Percentiles rank a stretch among this genome's conserved stretches.
Evolutionary conservation across 148 eudicot species (phyloP).

Genomic region (Rhododendron ferrugineum): DNA sequence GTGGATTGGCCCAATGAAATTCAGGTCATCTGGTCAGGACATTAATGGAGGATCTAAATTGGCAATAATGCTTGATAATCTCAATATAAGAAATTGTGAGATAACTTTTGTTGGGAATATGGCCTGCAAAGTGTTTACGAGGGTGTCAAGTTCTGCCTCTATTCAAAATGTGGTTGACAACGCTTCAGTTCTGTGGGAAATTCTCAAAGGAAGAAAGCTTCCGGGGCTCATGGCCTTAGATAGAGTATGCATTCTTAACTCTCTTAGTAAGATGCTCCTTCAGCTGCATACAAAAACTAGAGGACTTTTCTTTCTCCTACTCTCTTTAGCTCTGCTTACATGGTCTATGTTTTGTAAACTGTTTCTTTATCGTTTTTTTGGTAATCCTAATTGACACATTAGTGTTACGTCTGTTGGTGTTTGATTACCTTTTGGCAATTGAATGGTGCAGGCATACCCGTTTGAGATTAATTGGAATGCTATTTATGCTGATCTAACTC

Average conservation of each 20-base stretch:
- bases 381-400: not conserved
- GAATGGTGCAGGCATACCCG: constrained; percentile 57
- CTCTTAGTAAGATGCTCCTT: not conserved
- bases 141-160: constrained; percentile 25
- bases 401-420: not conserved
- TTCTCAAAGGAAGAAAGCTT: constrained; percentile 75
- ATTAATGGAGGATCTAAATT: constrained; percentile 43
- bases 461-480: constrained; percentile 42
- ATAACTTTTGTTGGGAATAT: constrained; percentile 54
- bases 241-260: constrained; percentile 41
- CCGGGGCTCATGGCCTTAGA: constrained; percentile 83
- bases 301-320: not conserved
- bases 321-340: not conserved
- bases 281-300: not conserved
- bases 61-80: constrained; percentile 43
- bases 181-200: constrained; percentile 72
- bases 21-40: constrained; percentile 28
- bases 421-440: constrained; percentile 11
- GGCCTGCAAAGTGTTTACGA: constrained; percentile 36
- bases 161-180: constrained; percentile 36
- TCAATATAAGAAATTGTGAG: constrained; percentile 41
- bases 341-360: not conserved
- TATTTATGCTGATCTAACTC: constrained; percentile 36
- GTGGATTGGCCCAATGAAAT: constrained; percentile 72
- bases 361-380: not conserved